phyloP scores from a whole-genome alignment of 2,329 filamentous ascomycete genomes.

The Fusarium penzigii region DNA sequence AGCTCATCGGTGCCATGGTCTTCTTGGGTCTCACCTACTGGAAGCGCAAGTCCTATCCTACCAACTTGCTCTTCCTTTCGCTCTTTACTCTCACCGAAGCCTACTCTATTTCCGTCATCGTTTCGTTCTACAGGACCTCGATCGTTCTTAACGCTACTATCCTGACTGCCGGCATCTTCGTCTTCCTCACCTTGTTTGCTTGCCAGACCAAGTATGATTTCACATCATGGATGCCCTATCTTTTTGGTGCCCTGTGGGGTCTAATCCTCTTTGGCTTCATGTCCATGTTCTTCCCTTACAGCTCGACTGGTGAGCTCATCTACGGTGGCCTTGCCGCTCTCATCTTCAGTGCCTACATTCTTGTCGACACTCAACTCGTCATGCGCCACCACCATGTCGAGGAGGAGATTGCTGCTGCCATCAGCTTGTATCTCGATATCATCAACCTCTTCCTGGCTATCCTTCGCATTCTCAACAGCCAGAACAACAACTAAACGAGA shows the following conservation, averaged over 20 bases:
- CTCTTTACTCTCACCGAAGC: conserved; percentile 91
- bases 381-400: conserved; percentile 97
- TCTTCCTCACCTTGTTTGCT: conserved; percentile 81
- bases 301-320: conserved; percentile 77
- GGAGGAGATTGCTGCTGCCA: conserved; percentile 94
- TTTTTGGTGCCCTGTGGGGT: conserved; percentile 88
- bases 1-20: conserved; percentile 77
- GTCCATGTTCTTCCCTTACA: conserved; percentile 83
- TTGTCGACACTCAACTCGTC: conserved; percentile 94
- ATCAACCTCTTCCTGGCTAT: conserved; percentile 98
- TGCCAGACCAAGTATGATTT: conserved; percentile 99
- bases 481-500: conserved; percentile 77
- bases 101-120: conserved; percentile 89
- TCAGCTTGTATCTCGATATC: conserved; percentile 93
- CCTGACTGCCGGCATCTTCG: conserved; percentile 81
- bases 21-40: conserved; percentile 90
- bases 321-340: conserved; percentile 82
- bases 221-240: conserved; percentile 93
- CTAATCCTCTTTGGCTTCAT: conserved; percentile 93
- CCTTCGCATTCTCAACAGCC: conserved; percentile 92
- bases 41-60: conserved; percentile 95
- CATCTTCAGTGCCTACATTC: conserved; percentile 91
- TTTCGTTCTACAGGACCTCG: conserved; percentile 80
- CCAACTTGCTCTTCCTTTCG: conserved; percentile 88
- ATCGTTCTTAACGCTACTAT: conserved; percentile 90